Evolutionary conservation across 305 asterid species (phyloP).

Genomic region (Fraxinus floribunda): DNA sequence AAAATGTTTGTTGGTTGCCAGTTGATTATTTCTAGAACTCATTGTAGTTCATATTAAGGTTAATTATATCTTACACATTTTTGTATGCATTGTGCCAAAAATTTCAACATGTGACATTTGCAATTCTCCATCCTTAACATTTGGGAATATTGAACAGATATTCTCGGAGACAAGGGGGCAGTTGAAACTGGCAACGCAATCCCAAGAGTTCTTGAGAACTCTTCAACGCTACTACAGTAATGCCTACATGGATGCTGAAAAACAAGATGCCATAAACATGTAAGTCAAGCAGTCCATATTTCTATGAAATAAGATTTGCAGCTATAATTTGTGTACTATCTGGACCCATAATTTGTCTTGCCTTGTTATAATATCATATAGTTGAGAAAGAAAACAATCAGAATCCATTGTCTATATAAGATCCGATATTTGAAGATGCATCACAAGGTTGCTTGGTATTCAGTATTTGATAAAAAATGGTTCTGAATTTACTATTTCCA

Average conservation of each 20-base stretch:
- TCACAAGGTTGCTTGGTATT: neutral
- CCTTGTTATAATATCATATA: constrained; percentile 5
- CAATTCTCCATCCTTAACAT: constrained; percentile 5
- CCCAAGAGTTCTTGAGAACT: constrained; percentile 79
- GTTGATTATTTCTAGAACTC: neutral
- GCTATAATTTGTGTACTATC: neutral
- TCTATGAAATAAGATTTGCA: neutral
- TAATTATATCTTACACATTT: neutral
- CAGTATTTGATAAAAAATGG: neutral
- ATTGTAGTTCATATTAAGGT: neutral
- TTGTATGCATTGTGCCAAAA: neutral
- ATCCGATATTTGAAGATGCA: neutral
- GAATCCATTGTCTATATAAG: neutral
- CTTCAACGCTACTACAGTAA: constrained; percentile 88
- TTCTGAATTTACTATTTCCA: constrained; percentile 9
- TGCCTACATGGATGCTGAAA: constrained; percentile 91
- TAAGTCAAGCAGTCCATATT: constrained; percentile 36
- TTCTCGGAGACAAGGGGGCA: constrained; percentile 94
- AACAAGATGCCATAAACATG: constrained; percentile 93
- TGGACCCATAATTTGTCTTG: neutral
- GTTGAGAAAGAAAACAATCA: neutral
- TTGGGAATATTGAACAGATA: constrained; percentile 48
- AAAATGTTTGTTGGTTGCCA: neutral
- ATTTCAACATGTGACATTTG: neutral
- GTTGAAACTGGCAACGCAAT: constrained; percentile 90